Evolutionary conservation across 139 green algal species (phyloP).

Genomic region (Penium margaritaceum): DNA sequence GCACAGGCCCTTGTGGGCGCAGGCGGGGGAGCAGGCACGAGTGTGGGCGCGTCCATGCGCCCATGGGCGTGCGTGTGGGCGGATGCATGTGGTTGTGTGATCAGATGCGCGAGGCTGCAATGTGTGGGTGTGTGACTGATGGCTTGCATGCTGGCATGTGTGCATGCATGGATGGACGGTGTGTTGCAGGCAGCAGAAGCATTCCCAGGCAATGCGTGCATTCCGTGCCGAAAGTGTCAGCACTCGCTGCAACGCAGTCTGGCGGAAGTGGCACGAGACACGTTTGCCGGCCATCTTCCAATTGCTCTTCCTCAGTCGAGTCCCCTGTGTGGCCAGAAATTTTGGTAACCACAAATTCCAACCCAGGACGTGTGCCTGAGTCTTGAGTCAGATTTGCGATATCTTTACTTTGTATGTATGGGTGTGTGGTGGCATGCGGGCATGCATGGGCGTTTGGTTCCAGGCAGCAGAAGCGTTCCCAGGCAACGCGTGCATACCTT

Average conservation of each 20-base stretch:
- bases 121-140: background rate
- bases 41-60: background rate
- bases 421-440: background rate
- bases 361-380: background rate
- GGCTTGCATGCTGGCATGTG: background rate
- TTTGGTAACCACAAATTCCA: background rate
- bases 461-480: conserved; percentile 11
- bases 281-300: no score
- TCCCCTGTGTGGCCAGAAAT: no score
- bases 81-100: no score
- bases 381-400: background rate
- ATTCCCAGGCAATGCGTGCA: conserved; percentile 22
- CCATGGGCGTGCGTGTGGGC: background rate
- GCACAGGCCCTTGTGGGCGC: no score
- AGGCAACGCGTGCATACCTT: conserved; percentile 9
- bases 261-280: conserved; percentile 2
- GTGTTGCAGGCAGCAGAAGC: background rate
- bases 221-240: background rate
- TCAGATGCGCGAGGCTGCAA: background rate
- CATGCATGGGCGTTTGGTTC: no score
- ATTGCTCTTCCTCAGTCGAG: no score
- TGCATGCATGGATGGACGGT: no score
- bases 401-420: background rate
- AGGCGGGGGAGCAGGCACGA: no score
- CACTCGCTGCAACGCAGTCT: conserved; percentile 6